Evolutionary conservation across 306 rosid species (phyloP), one percentile per base, ranked within the genome.

Genomic region (Lotus japonicus): DNA sequence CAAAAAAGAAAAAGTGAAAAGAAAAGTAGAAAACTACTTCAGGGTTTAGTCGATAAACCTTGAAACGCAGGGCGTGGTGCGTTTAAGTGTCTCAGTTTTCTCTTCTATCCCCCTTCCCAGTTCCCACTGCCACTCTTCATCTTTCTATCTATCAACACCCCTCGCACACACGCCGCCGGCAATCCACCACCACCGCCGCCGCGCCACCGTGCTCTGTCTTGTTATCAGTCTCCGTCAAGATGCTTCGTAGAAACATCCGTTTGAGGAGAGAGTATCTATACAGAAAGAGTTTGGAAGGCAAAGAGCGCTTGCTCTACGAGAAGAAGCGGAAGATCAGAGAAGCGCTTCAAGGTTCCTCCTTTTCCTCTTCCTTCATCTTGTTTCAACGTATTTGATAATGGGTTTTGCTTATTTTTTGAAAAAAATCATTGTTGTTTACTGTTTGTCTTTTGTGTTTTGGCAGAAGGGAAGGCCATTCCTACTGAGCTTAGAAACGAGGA

Each of bases 401-500:
- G 14, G 16, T 12, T 9, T 36, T 4, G 6, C 3, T 35, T 59
- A 5, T 18, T 6, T 69, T n/a, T n/a, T n/a, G n/a, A n/a, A n/a
- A n/a, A n/a, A n/a, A n/a, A n/a, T n/a, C n/a, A n/a, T n/a, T 21
- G 26, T 21, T 21, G 3, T 1, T 21, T 21, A 21, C 3, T 21
- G 26, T 21, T 21, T 1, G 3, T 1, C 0, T 0, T 11, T 52
- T 55, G 5, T 68, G 11, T 72, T 23, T 73, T 57, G 75, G 36
- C 79, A 94, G 98, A 90, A 80, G 97, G 97, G 13, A 90, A 86
- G 35, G 92, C 96, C 0, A 85, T 94, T 63, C 97, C 98, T 26
- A 94, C 96, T 57, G 98, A 94, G 80, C 95, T 94, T 6, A 79
- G 92, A 12, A 94, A 88, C 10, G 98, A 90, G 78, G 98, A 94